Evolutionary conservation across 1,139 yeast species (phyloP).

Genomic region (Geotrichum europaeum): DNA sequence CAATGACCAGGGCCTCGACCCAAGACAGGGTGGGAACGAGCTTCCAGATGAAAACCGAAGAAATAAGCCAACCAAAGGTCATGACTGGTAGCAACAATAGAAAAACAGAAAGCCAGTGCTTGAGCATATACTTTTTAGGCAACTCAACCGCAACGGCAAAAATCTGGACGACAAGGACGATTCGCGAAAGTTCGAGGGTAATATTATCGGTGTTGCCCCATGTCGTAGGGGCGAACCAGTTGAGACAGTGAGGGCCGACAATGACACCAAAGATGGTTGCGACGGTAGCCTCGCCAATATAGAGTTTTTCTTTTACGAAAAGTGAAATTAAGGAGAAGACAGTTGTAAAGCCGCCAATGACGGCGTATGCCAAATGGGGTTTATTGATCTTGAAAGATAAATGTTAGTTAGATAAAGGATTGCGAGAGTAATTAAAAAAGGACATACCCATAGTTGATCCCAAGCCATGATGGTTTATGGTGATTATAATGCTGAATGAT

Average conservation of each 20-base stretch:
- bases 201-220: conserved; percentile 91
- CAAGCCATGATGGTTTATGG: conserved; percentile 27
- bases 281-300: conserved; percentile 93
- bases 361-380: conserved; percentile 88
- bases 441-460: conserved; percentile 32
- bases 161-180: conserved; percentile 85
- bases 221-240: conserved; percentile 79
- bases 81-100: conserved; percentile 81
- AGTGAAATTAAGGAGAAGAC: conserved; percentile 84
- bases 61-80: conserved; percentile 90
- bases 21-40: conserved; percentile 79
- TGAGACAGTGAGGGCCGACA: conserved; percentile 85
- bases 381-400: conserved; percentile 38
- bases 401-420: conserved; percentile 1
- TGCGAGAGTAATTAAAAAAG: background rate
- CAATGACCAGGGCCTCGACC: conserved; percentile 67
- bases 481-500: background rate
- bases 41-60: conserved; percentile 79
- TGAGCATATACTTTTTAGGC: conserved; percentile 87
- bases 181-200: conserved; percentile 82
- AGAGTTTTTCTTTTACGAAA: conserved; percentile 80
- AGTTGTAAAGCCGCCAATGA: conserved; percentile 84
- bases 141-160: conserved; percentile 97
- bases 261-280: conserved; percentile 89
- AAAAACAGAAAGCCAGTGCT: conserved; percentile 81